These are phyloP conservation scores for Serendipita sp. DNA, from an alignment of 768 basidiomycete species.

Conservation along the genomic window DNA sequence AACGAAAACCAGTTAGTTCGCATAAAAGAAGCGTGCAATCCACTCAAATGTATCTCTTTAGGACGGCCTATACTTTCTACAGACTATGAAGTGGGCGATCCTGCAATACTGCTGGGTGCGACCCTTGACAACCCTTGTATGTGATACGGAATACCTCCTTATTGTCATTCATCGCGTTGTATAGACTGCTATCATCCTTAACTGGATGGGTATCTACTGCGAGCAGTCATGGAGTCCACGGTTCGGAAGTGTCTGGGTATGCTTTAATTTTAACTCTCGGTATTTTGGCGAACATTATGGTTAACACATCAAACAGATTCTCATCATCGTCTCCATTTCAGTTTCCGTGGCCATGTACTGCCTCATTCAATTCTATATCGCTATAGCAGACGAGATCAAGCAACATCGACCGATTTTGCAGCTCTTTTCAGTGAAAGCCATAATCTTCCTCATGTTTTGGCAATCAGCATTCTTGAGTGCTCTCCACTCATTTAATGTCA, in stretches of 20 bases:
- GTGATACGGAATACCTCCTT: neutral
- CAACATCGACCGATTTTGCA: constrained; percentile 48
- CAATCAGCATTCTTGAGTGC: constrained; percentile 45
- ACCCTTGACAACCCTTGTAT: constrained; percentile 25
- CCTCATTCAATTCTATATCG: constrained; percentile 51
- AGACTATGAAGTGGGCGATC: constrained; percentile 63
- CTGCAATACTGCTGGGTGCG: constrained; percentile 56
- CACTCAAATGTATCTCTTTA: constrained; percentile 14
- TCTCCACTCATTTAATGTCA: constrained; percentile 38
- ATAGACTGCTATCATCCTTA: constrained; percentile 42
- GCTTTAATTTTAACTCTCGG: constrained; percentile 12
- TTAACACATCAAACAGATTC: constrained; percentile 26
- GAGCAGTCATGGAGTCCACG: constrained; percentile 49
- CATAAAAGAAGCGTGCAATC: neutral
- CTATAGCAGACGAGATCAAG: constrained; percentile 36
- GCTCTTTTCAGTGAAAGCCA: constrained; percentile 55
- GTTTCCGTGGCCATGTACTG: constrained; percentile 70
- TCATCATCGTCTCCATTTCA: constrained; percentile 44
- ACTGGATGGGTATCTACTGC: constrained; percentile 55
- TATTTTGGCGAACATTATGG: neutral
- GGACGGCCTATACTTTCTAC: constrained; percentile 54
- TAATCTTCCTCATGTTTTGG: constrained; percentile 68
- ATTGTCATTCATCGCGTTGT: constrained; percentile 15
- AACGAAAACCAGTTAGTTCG: constrained; percentile 40
- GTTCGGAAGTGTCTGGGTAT: constrained; percentile 55